Base-by-base conservation (phyloP, 768 basidiomycete genomes). In the Leucocoprinus leucothites region DNA sequence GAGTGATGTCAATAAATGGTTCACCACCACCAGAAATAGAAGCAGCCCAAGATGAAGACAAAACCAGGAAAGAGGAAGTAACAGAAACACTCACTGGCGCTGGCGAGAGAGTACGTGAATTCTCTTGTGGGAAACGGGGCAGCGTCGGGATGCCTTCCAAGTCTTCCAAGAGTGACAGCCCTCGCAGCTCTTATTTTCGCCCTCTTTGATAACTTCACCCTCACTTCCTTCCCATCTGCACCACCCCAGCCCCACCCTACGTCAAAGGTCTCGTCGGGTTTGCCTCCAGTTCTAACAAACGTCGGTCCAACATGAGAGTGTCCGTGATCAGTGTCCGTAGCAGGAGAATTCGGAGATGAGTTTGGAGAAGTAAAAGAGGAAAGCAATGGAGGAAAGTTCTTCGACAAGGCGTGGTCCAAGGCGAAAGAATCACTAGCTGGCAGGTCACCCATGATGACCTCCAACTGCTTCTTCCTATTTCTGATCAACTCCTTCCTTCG, bases 401-500 rank as follows among this genome's bases (percentile, higher is more conserved):
- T 79, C 36, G 84, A 84, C 43, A 93, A 71, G 24, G 90, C 91
- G 67, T 87, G 86, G 65, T 93, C 90, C 25, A 92, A 72, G 34
- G 88, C 87, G 41, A 91, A 74, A 13, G 84, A 81, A 68, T 90
- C 85, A 16, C 82, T 82, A 60, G 80, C 77, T 8, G 86, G 81
- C 51, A 87, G 66, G 22, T 84, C 82, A 18, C 85, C 86, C 46
- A 91, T 76, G 21, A 89, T 84, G 2, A 82, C 79, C 13, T 82
- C 82, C 41, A 93, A 73, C 69, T 90, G 88, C 49, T 84, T 77
- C 65, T 86, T 87, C 60, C 88, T 74, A 53, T 71, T 76, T 68
- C 78, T 85, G 60, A 91, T 74, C 65, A 86, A 71, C 58, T 90
- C 87, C 68, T 92, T 92, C 63, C 86, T 83, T 71, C 85, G 84